Evolutionary conservation across 148 eudicot genomes (phyloP), one percentile per base, ranked within the genome.

Genomic region (Chenopodium berlandieri): DNA sequence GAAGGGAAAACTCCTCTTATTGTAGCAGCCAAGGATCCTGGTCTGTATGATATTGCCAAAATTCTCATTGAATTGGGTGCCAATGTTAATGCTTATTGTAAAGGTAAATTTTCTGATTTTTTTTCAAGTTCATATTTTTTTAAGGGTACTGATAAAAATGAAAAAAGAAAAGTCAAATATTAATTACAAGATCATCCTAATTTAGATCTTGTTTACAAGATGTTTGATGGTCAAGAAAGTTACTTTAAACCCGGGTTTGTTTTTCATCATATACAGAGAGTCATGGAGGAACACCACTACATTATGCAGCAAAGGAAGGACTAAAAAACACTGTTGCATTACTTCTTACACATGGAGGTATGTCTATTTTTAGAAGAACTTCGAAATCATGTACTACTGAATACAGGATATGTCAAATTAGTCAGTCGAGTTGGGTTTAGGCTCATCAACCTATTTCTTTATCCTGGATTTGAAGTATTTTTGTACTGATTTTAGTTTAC

Each of bases 1-100:
- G 85, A 88, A 64, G 94, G 94, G 27, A 88, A 85, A 83, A 91
- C 94, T 63, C 84, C 94, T 19, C 83, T 91, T 22, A 91, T 89
- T 56, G 76, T 86, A 31, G 92, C 94, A 65, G 86, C 88, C 54
- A 88, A 88, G 86, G 84, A 84, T 84, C 72, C 88, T 32, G 76
- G 83, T n/a, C 88, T 85, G 17, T 88, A 80, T 72, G 52, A 46
- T 66, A 79, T 85, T 78, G 92, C 92, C 30, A 80, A 82, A 65
- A 78, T 87, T 75, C 87, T 91, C 40, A 79, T 91, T 40, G 86
- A 89, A 22, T 84, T 89, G 74, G 92, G 92, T 65, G 91, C 91
- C 31, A 89, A 91, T 83, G 88, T 89, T 78, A 89, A 88, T 79
- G 90, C 88, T 11, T 32, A 66, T 48, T 85, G 70, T 47, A 82